Conservation (phyloP, 2,329 filamentous ascomycete species). For the Fusarium globosum region DNA sequence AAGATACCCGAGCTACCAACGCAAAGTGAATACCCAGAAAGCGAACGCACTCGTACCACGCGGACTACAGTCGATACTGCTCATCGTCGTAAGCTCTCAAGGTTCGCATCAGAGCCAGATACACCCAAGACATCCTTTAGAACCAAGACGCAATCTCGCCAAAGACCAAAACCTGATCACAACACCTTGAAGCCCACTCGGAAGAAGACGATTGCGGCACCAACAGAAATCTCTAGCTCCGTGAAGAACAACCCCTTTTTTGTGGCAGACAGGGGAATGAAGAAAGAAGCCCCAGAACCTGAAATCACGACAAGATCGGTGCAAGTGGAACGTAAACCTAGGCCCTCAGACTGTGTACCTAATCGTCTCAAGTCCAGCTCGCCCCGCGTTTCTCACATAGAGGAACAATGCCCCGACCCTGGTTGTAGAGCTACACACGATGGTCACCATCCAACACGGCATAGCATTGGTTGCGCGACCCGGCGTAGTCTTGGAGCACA, state of each 20-base stretch:
- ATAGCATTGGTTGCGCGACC: constrained; percentile 49
- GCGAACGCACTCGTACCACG: constrained; percentile 9
- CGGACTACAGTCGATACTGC: constrained; percentile 3
- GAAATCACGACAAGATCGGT: constrained; percentile 34
- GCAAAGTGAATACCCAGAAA: background rate
- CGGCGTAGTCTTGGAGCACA: constrained; percentile 14
- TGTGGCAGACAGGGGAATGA: constrained; percentile 45
- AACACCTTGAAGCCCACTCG: constrained; percentile 7
- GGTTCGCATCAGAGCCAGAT: constrained; percentile 21
- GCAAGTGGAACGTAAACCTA: constrained; percentile 31
- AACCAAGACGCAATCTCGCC: constrained; percentile 13
- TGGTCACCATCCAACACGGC: constrained; percentile 46
- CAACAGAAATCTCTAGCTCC: constrained; percentile 17
- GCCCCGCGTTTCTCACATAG: constrained; percentile 14
- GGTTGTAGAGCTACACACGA: constrained; percentile 44
- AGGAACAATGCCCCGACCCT: constrained; percentile 44
- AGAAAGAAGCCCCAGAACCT: constrained; percentile 36
- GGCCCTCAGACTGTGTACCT: constrained; percentile 48
- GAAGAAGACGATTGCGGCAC: constrained; percentile 21
- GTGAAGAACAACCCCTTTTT: constrained; percentile 50
- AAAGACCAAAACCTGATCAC: constrained; percentile 1
- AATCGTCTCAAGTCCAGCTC: constrained; percentile 27
- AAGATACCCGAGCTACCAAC: background rate
- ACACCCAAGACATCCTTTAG: constrained; percentile 15
- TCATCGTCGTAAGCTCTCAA: constrained; percentile 10